Evolutionary conservation across 1,139 yeast genomes (phyloP).

Genomic region (Protomyces lactucae-debilis): DNA sequence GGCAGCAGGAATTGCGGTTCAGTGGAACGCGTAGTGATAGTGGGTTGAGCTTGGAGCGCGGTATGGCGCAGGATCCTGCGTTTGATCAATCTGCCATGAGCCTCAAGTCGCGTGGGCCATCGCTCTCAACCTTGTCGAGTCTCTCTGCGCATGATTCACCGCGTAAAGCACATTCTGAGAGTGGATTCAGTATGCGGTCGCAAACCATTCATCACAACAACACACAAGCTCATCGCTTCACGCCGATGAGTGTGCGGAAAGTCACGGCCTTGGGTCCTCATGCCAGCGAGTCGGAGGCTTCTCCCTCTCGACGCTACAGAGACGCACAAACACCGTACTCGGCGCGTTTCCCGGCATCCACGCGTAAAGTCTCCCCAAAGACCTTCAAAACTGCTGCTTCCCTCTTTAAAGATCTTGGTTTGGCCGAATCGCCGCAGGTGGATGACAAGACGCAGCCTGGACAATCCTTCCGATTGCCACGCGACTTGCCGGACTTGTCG

Average conservation of each 20-base stretch:
- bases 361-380: slow-evolving; percentile 21
- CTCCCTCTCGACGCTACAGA: slow-evolving; percentile 13
- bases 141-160: slow-evolving; percentile 13
- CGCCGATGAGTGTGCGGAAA: slow-evolving; percentile 21
- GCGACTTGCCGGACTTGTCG: slow-evolving; percentile 20
- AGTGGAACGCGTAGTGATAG: background rate
- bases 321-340: slow-evolving; percentile 9
- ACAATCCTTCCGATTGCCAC: slow-evolving; percentile 15
- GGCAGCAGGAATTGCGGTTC: background rate
- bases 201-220: background rate
- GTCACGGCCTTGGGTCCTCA: slow-evolving; percentile 20
- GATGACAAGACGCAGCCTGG: background rate
- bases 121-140: slow-evolving; percentile 14
- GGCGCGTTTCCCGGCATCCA: slow-evolving; percentile 1
- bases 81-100: slow-evolving; percentile 1
- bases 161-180: slow-evolving; percentile 12
- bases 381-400: slow-evolving; percentile 27
- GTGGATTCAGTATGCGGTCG: background rate
- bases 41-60: slow-evolving; percentile 14
- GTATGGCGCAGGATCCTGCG: slow-evolving; percentile 10
- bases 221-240: slow-evolving; percentile 3
- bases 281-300: slow-evolving; percentile 18
- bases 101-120: slow-evolving; percentile 18
- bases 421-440: slow-evolving; percentile 14
- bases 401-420: slow-evolving; percentile 26